Evolutionary conservation across 768 basidiomycete species (phyloP).

Genomic region (Psilocybe cubensis): DNA sequence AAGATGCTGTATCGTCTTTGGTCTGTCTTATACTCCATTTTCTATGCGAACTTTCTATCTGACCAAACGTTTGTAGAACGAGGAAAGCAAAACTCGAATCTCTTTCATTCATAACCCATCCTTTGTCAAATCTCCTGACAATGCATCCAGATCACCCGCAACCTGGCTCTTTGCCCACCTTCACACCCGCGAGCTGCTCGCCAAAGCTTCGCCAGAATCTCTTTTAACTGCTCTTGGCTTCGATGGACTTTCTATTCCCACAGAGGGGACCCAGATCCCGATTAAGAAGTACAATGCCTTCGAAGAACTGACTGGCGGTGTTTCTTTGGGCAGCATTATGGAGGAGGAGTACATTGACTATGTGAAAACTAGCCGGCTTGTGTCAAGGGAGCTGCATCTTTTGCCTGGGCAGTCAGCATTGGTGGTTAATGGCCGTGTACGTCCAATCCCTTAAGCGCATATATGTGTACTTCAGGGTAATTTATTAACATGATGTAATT

Average conservation of each 20-base stretch:
- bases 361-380: conserved; percentile 44
- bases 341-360: conserved; percentile 42
- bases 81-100: conserved; percentile 56
- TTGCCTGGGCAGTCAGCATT: conserved; percentile 64
- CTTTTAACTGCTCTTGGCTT: conserved; percentile 45
- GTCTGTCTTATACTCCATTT: conserved; percentile 41
- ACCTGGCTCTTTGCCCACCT: conserved; percentile 59
- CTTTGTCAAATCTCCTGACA: conserved; percentile 14
- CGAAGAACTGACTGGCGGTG: conserved; percentile 35
- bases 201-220: conserved; percentile 37
- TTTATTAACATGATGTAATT: neutral
- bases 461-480: neutral
- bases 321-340: conserved; percentile 35
- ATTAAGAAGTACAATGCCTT: conserved; percentile 36
- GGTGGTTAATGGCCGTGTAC: conserved; percentile 83
- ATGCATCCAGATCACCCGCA: conserved; percentile 23
- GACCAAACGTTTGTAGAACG: conserved; percentile 36
- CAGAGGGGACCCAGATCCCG: conserved; percentile 38
- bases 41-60: neutral
- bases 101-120: conserved; percentile 79
- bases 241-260: conserved; percentile 7
- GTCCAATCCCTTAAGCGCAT: conserved; percentile 26
- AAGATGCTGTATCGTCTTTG: conserved; percentile 65
- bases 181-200: conserved; percentile 41
- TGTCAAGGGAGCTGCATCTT: conserved; percentile 62